These are phyloP conservation scores for Yamadazyma songkhlaensis DNA, from an alignment of 1,139 yeast species.

Conservation along the genomic window DNA sequence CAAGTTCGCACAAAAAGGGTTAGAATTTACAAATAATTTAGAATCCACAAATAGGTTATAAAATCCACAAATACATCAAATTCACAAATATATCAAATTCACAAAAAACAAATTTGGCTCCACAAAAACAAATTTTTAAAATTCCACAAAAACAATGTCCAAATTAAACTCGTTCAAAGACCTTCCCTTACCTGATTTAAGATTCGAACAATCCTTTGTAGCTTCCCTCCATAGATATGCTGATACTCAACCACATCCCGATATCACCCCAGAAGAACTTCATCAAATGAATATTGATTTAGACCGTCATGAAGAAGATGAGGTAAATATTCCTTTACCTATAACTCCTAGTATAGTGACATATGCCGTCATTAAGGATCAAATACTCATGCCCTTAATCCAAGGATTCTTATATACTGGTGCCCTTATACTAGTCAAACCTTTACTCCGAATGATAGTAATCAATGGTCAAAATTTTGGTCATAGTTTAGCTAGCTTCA, in stretches of 20 bases:
- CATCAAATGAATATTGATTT: constrained; percentile 10
- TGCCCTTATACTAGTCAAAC: constrained; percentile 28
- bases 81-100: no score
- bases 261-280: not conserved
- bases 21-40: no score
- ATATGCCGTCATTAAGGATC: constrained; percentile 61
- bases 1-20: no score
- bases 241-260: no score
- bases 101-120: no score
- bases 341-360: constrained; percentile 48
- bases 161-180: not conserved
- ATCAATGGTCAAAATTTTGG: constrained; percentile 34
- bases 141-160: constrained; percentile 2
- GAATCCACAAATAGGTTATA: no score
- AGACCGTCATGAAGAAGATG: constrained; percentile 22
- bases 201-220: constrained; percentile 62
- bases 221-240: constrained; percentile 43
- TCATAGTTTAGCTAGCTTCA: constrained; percentile 12
- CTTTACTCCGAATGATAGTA: constrained; percentile 25
- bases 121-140: no score
- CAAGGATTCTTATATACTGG: constrained; percentile 46
- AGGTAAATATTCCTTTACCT: constrained; percentile 22
- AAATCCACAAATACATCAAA: no score
- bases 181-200: constrained; percentile 53
- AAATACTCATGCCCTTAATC: constrained; percentile 63